Base-by-base conservation (phyloP, 2,329 filamentous ascomycete genomes). In the Remersonia thermophila region DNA sequence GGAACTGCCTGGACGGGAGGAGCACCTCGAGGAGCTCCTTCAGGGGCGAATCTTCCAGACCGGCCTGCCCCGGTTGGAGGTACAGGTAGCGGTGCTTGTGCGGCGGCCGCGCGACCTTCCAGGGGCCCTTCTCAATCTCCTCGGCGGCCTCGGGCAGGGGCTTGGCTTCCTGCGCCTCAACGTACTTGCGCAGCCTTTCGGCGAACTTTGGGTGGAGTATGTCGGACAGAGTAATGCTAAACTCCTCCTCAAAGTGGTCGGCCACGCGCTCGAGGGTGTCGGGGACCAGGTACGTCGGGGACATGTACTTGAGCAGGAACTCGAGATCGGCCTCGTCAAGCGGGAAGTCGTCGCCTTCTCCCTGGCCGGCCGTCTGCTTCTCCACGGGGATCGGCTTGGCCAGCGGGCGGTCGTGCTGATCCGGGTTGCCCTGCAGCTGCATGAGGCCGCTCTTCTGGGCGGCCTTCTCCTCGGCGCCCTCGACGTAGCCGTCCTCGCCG, bases 81-180 rank as follows among this genome's bases (percentile, higher is more conserved):
- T 91, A 98, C 2, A 94, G 66, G 56, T 81, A 98, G 11, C 87
- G 83, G 54, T 95, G 86, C 63, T 98, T 98, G 62, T 98, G 87
- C 1, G 91, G 91, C 27, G 91, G 91, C 23, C 75, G 72, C 6
- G 91, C 83, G 7, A 93, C 80, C 42, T 69, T 73, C 83, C 83
- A 91, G 0, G 62, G 60, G 29, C 65, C 71, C 43, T 61, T 66
- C 50, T 79, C 73, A 40, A 81, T 76, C 39, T 70, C 67, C 1
- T 57, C 52, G 31, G 69, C 73, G 12, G 62, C 56, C 12, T 61
- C 56, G 1, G 65, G 62, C 4, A 71, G 51, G 2, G 53, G 27
- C 25, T 63, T 54, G 38, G 60, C 61, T 51, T 87, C 80, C 48
- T 79, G 68, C 1, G 67, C 66, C 45, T 79, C 71, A 32, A 96